Evolutionary conservation across 2,329 filamentous ascomycete genomes (phyloP), one percentile per base, ranked within the genome.

Genomic region (Alternaria angustiovoidea): DNA sequence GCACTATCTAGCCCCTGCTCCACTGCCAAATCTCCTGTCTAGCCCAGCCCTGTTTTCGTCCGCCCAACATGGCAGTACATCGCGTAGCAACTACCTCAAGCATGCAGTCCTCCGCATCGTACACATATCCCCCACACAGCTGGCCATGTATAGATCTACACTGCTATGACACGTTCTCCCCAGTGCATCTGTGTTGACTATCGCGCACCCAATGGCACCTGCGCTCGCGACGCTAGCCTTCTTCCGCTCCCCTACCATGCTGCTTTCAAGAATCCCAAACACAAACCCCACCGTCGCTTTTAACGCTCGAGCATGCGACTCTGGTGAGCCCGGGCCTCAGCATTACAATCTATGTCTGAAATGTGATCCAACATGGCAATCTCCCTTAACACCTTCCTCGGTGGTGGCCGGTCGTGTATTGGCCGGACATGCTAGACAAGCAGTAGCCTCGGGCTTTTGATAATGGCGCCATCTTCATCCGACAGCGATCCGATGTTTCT

Each of bases 401-500:
- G 39, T 7, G n/a, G 46, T 24, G 16, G 32, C 20, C 30, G 46
- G 46, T 24, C 20, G 7, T 49, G 46, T 26, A 26, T 49, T 16
- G 32, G 46, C 30, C 22, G 20, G 8, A 49, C 46, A 36, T 12
- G 8, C 7, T 49, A 16, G 30, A 43, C 24, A 46, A 54, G 28
- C 42, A 46, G 9, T 18, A 38, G 51, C 28, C 34, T 42, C 20
- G 39, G 39, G 20, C 20, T 42, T 24, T 42, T 24, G 39, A 16
- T 24, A 16, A 42, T 42, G 39, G 24, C 39, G 20, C 22, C n/a
- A 24, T 38, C n/a, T 30, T 69, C 54, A 68, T 39, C 66, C 65
- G 20, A 42, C 55, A 36, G 62, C 63, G 18, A 72, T 67, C n/a
- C 68, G 65, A 57, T 66, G 49, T 39, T 67, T 62, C 49, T 72